Base-by-base conservation (phyloP, 306 rosid species). In the Argentina anserina region DNA sequence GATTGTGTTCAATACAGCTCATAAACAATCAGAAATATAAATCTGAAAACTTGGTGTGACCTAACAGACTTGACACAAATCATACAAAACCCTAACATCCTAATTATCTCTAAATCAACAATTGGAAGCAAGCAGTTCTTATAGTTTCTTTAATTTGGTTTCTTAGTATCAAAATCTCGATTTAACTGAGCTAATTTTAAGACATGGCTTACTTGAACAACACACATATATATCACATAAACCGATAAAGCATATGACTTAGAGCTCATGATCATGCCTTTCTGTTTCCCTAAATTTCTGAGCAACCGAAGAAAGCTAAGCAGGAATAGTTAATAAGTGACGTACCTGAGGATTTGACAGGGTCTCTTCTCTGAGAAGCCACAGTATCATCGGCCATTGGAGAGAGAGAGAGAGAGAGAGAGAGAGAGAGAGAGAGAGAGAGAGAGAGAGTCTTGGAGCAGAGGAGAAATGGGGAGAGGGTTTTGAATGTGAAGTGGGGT, bases 341-440 rank as follows among this genome's bases (percentile, higher is more conserved):
- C 26, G 41, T 15, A 91, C 97, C 95, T 25, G 96, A 81, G 50
- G 95, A 91, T 82, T 94, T 94, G 13, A 91, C 81, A 42, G 91
- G 83, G 55, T 88, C 97, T 72, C 99, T 89, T 80, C 88, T 77
- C 66, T 76, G 88, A 60, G 47, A 55, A 67, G 84, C 58, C 49
- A 78, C 63, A 28, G 60, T 73, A 40, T 89, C 77, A 76, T 94
- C 97, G 1, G 93, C 92, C 99, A 94, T 94, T 74, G 81, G 2
- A 75, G 41, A 47, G n/a, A 14, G 18, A 8, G 13, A n/a, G n/a
- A n/a, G n/a, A n/a, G n/a, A n/a, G n/a, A n/a, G n/a, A n/a, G n/a
- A n/a, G n/a, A n/a, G n/a, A n/a, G n/a, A n/a, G n/a, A n/a, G n/a
- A n/a, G n/a, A n/a, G n/a, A n/a, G n/a, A n/a, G n/a, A n/a, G n/a